Evolutionary conservation across 306 rosid genomes (phyloP).

Genomic region (Vachellia pachyceras): DNA sequence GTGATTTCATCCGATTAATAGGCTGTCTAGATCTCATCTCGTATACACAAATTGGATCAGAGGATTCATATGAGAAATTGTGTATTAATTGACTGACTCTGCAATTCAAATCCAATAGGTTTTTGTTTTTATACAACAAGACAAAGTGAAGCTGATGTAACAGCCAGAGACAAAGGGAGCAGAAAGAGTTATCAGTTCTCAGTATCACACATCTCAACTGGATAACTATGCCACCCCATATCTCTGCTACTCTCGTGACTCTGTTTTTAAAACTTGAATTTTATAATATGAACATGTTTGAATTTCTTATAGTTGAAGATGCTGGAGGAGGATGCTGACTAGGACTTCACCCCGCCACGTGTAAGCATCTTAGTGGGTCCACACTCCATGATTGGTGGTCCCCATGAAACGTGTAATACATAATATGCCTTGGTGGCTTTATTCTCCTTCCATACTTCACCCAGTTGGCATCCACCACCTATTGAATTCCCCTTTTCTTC

Average conservation of each 20-base stretch:
- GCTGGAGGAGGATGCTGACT: constrained; percentile 6
- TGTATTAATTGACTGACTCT: too few species aligned
- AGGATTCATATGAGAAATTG: constrained; percentile 28
- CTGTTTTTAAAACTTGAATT: neutral
- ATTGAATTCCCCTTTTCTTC: neutral
- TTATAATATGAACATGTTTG: neutral
- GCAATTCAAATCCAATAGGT: too few species aligned
- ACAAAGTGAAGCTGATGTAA: constrained; percentile 34
- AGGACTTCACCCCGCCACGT: constrained; percentile 31
- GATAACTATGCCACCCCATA: constrained; percentile 46
- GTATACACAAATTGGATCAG: neutral
- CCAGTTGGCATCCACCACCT: constrained; percentile 78
- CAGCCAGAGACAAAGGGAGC: constrained; percentile 29
- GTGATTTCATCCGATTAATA: neutral
- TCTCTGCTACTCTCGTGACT: constrained; percentile 42
- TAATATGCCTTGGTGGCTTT: constrained; percentile 48
- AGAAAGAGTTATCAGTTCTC: constrained; percentile 29
- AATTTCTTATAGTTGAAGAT: neutral
- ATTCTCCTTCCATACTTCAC: constrained; percentile 58
- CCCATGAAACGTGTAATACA: constrained; percentile 39
- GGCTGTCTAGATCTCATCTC: neutral
- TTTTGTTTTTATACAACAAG: constrained; percentile 38
- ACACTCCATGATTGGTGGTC: constrained; percentile 70
- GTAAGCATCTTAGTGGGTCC: constrained; percentile 41
- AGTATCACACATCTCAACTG: constrained; percentile 19